These are phyloP conservation scores for Rhododendron simsii DNA, from an alignment of 148 eudicot species.

Conservation along the genomic window DNA sequence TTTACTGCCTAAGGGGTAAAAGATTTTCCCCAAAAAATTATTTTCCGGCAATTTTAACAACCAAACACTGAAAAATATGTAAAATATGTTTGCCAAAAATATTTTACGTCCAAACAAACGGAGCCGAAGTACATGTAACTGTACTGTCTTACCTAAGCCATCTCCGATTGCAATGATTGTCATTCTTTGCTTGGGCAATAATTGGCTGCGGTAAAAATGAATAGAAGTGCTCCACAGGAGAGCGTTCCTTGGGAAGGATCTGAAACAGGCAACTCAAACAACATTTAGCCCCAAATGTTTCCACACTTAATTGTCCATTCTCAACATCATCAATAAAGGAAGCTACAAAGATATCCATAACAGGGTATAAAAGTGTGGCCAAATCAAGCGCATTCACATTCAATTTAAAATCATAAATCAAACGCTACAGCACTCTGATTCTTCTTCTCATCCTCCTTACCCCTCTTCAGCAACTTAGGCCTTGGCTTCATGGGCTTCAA, in stretches of 20 bases:
- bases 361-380: background rate
- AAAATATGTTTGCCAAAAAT: too few relatives aligned
- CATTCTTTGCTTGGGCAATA: conserved; percentile 28
- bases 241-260: conserved; percentile 66
- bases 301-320: conserved; percentile 19
- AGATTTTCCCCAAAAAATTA: too few relatives aligned
- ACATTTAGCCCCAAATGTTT: conserved; percentile 24
- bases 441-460: conserved; percentile 17
- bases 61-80: too few relatives aligned
- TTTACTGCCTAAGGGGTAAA: too few relatives aligned
- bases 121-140: background rate
- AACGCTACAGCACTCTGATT: background rate
- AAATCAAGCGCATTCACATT: background rate
- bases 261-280: conserved; percentile 88
- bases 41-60: too few relatives aligned
- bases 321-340: conserved; percentile 5
- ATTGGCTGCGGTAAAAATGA: conserved; percentile 57
- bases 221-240: conserved; percentile 43
- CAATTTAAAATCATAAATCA: background rate
- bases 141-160: conserved; percentile 45
- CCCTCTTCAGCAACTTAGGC: conserved; percentile 41
- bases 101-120: too few relatives aligned
- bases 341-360: background rate
- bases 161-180: conserved; percentile 28
- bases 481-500: conserved; percentile 64